A percentile compares a stretch with the other conserved stretches of the same genome.
phyloP scores from a whole-genome alignment of 352 stramenopile species.

The Detonula confervacea region DNA sequence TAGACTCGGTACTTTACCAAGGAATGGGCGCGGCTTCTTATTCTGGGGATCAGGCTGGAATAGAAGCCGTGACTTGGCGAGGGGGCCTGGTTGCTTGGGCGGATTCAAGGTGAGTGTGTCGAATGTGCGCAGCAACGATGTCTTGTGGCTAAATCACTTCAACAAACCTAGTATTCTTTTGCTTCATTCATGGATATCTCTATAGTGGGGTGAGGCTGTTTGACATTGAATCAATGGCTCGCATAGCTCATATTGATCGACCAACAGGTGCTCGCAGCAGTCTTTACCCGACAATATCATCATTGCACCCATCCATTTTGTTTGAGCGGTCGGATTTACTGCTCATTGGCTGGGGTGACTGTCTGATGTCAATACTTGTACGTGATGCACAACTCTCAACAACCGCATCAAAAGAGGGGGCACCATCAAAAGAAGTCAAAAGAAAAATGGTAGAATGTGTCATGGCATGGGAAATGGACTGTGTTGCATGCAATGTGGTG shows the following conservation, averaged over 20 bases:
- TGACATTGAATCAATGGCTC: constrained; percentile 70
- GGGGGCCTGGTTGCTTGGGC: constrained; percentile 75
- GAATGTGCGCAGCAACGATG: not conserved
- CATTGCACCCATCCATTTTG: constrained; percentile 55
- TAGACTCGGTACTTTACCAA: constrained; percentile 52
- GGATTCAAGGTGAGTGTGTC: constrained; percentile 58
- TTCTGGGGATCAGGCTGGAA: constrained; percentile 47
- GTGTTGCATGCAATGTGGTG: constrained; percentile 73
- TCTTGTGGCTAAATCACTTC: not conserved
- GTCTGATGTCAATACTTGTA: constrained; percentile 70
- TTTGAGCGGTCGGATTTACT: constrained; percentile 73
- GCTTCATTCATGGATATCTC: not conserved
- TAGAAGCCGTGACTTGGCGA: constrained; percentile 77
- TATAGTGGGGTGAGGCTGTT: constrained; percentile 72
- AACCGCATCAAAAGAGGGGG: constrained; percentile 23
- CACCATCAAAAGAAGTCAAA: constrained; percentile 28
- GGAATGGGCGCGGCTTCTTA: constrained; percentile 25
- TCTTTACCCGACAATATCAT: constrained; percentile 71
- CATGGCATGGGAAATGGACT: constrained; percentile 85
- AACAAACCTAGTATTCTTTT: not conserved
- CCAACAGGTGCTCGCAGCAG: constrained; percentile 62
- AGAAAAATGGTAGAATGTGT: constrained; percentile 64
- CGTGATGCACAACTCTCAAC: constrained; percentile 23
- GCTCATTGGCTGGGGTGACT: constrained; percentile 83
- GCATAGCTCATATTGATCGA: constrained; percentile 82